phyloP scores from a whole-genome alignment of 345 rosid species.

The Pugionium dolabratum region DNA sequence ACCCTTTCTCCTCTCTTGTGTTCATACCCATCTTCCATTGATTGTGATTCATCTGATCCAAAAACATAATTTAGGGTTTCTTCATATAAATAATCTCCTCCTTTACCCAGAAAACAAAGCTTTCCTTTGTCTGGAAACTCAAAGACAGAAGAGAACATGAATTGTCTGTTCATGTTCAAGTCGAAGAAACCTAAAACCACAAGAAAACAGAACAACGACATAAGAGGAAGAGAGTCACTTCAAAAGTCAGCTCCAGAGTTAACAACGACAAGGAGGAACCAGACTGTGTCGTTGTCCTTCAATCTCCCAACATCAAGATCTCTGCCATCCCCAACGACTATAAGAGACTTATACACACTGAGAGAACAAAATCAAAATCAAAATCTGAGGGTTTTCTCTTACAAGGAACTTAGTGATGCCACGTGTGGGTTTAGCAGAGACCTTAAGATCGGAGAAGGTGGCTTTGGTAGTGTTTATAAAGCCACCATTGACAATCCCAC shows the following conservation, averaged over 20 bases:
- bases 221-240: slow-evolving; percentile 33
- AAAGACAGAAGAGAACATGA: slow-evolving; percentile 30
- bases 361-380: slow-evolving; percentile 57
- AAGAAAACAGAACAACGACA: background rate
- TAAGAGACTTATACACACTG: slow-evolving; percentile 59
- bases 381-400: slow-evolving; percentile 60
- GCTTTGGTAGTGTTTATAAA: slow-evolving; percentile 92
- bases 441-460: slow-evolving; percentile 90
- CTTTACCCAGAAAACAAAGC: background rate
- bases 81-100: background rate
- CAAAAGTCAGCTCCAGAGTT: slow-evolving; percentile 60
- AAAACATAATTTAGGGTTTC: slow-evolving; percentile 26
- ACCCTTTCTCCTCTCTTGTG: slow-evolving; percentile 10
- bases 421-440: slow-evolving; percentile 64
- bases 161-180: slow-evolving; percentile 35
- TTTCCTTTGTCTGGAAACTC: background rate
- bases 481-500: slow-evolving; percentile 52
- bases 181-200: slow-evolving; percentile 25
- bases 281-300: background rate
- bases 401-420: slow-evolving; percentile 68
- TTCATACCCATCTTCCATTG: slow-evolving; percentile 27
- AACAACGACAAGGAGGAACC: slow-evolving; percentile 3
- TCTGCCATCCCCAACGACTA: slow-evolving; percentile 53
- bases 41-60: slow-evolving; percentile 15
- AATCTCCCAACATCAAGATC: slow-evolving; percentile 30